Percentiles rank a stretch among this genome's conserved stretches.
Conservation (phyloP, 2,329 filamentous ascomycete genomes). For the Hymenoscyphus infarciens region DNA sequence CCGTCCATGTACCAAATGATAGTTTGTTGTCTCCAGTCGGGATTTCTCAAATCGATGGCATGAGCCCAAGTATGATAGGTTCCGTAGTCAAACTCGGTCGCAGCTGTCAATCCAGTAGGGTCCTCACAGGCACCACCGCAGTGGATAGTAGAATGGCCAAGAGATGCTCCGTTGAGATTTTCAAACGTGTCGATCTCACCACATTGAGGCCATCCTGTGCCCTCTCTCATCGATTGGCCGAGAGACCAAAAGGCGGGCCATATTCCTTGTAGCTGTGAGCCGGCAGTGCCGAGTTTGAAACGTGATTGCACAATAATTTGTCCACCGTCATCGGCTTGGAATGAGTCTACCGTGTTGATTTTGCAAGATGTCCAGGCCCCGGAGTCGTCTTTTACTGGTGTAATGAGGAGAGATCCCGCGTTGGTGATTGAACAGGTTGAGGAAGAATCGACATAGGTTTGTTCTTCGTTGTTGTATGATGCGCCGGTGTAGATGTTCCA, state of each 20-base stretch:
- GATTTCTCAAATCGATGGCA: conserved; percentile 21
- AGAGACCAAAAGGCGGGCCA: conserved; percentile 30
- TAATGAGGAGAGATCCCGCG: conserved; percentile 20
- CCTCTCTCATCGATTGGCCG: conserved; percentile 19
- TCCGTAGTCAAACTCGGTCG: conserved; percentile 18
- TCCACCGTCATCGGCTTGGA: conserved; percentile 15
- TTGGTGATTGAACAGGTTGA: conserved; percentile 21
- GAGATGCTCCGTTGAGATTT: conserved; percentile 20
- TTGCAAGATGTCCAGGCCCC: conserved; percentile 27
- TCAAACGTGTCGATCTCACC: conserved; percentile 30
- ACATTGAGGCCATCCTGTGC: conserved; percentile 23
- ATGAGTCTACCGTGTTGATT: conserved; percentile 20
- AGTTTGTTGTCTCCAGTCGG: conserved; percentile 24
- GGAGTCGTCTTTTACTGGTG: conserved; percentile 12
- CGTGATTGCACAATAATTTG: conserved; percentile 25
- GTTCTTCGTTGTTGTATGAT: conserved; percentile 24
- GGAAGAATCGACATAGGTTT: conserved; percentile 20
- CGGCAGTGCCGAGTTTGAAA: conserved; percentile 21
- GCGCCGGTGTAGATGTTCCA: conserved; percentile 21
- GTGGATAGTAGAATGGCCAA: conserved; percentile 23
- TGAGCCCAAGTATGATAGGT: conserved; percentile 25
- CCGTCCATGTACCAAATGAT: conserved; percentile 28
- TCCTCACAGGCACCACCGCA: conserved; percentile 23
- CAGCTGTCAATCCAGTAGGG: conserved; percentile 13
- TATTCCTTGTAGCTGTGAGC: conserved; percentile 21